Percentiles rank a stretch among this genome's conserved stretches.
Conservation (phyloP, 176 grass and related monocot species). For the Triticum timopheevii region DNA sequence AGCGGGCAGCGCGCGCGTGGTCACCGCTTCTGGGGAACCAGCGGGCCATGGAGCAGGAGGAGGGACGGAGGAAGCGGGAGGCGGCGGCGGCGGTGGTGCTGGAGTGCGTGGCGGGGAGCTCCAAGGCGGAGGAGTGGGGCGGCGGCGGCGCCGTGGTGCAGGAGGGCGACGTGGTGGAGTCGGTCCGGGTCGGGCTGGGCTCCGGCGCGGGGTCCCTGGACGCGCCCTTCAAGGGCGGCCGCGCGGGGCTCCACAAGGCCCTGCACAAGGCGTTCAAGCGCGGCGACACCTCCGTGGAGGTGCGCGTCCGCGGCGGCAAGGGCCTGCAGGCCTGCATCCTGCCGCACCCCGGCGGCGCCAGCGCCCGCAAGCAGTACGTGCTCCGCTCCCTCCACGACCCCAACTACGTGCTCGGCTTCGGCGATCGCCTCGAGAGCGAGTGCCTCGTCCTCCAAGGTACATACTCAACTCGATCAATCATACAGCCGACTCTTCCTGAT, state of each 20-base stretch:
- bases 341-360: constrained; percentile 41
- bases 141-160: constrained; percentile 66
- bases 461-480: not conserved
- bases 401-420: constrained; percentile 70
- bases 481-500: not conserved
- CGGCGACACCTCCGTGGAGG: constrained; percentile 77
- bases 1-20: not conserved
- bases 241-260: constrained; percentile 55
- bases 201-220: constrained; percentile 33
- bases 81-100: constrained; percentile 58
- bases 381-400: constrained; percentile 71
- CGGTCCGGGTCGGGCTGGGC: constrained; percentile 56
- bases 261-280: constrained; percentile 79
- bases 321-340: constrained; percentile 67
- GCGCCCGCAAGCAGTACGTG: constrained; percentile 51
- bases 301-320: constrained; percentile 53
- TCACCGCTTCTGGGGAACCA: too few species aligned
- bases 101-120: constrained; percentile 95
- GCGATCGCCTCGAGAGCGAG: constrained; percentile 63
- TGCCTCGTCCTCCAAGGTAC: constrained; percentile 56
- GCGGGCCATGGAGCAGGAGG: constrained; percentile 34
- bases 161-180: constrained; percentile 92
- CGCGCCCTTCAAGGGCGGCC: constrained; percentile 81
- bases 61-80: not conserved
- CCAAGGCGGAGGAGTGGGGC: constrained; percentile 98